A percentile compares a stretch with the other conserved stretches of the same genome.
Conservation (phyloP, 176 grass and related monocot species). For the Rhynchospora tenuis region DNA sequence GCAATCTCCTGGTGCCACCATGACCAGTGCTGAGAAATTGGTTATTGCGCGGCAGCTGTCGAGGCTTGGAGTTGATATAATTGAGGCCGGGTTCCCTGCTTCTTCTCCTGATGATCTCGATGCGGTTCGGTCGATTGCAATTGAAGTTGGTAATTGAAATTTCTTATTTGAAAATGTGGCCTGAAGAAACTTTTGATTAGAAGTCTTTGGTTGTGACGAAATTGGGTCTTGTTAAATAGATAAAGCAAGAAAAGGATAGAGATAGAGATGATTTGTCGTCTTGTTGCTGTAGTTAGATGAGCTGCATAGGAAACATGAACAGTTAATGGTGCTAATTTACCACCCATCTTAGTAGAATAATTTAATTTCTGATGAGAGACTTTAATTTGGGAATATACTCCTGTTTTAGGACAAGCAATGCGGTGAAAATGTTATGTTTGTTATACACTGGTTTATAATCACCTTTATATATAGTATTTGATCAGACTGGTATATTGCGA, state of each 20-base stretch:
- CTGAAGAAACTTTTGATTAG: neutral
- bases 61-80: slow-evolving; percentile 84
- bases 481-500: neutral
- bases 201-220: too few relatives aligned
- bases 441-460: neutral
- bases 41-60: slow-evolving; percentile 72
- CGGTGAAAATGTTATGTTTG: neutral
- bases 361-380: neutral
- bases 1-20: slow-evolving; percentile 83
- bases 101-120: slow-evolving; percentile 91
- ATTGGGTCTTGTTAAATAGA: too few relatives aligned
- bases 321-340: neutral
- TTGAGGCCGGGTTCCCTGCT: slow-evolving; percentile 82
- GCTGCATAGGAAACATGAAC: neutral
- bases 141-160: slow-evolving; percentile 59
- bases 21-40: slow-evolving; percentile 84
- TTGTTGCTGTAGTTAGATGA: neutral
- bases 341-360: neutral
- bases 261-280: too few relatives aligned
- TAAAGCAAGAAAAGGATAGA: too few relatives aligned
- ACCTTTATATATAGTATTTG: too few relatives aligned
- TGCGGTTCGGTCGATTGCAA: slow-evolving; percentile 79
- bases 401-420: neutral
- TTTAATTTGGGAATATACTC: neutral
- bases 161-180: neutral